Conservation (phyloP, 306 rosid genomes). For the Prosopis cineraria region DNA sequence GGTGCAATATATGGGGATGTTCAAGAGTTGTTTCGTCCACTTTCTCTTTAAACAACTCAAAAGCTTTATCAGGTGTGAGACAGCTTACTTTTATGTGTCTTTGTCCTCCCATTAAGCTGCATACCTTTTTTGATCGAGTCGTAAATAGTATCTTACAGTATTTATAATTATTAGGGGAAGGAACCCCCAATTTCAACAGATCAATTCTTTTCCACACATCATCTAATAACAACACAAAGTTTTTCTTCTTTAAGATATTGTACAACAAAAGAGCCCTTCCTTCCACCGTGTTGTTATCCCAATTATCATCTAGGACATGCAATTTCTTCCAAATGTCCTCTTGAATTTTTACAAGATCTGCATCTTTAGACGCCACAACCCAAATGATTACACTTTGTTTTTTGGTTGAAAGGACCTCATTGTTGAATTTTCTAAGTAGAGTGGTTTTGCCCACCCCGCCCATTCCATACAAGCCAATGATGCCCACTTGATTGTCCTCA, state of each 20-base stretch:
- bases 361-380: not conserved
- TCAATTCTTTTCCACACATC: not conserved
- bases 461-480: slow-evolving; percentile 11
- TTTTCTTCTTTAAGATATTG: not conserved
- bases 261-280: not conserved
- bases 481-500: too few relatives aligned
- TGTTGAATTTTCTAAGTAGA: not conserved
- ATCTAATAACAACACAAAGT: not conserved
- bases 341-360: not conserved
- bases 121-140: not conserved
- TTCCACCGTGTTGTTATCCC: not conserved
- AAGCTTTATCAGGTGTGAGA: not conserved
- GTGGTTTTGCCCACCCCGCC: slow-evolving; percentile 13
- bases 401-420: not conserved
- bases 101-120: not conserved
- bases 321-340: not conserved
- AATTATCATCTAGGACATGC: not conserved
- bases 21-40: not conserved
- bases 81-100: not conserved
- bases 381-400: not conserved
- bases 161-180: not conserved
- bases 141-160: slow-evolving; percentile 7
- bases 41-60: slow-evolving; percentile 12
- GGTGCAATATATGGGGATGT: not conserved
- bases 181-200: not conserved